Percentiles rank a stretch among this genome's conserved stretches.
phyloP scores from a whole-genome alignment of 345 rosid genomes.

The Erucastrum elatum region DNA sequence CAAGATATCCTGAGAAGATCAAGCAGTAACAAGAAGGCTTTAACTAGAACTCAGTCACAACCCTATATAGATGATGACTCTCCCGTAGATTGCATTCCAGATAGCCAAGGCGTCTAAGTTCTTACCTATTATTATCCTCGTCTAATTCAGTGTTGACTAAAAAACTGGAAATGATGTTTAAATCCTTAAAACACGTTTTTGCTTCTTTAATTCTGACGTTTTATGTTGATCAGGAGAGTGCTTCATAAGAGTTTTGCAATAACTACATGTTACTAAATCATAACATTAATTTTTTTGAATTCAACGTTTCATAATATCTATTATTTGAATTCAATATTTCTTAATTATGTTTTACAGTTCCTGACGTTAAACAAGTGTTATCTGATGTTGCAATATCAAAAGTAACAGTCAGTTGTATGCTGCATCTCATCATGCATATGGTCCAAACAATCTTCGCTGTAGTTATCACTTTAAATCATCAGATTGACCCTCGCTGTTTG shows the following conservation, averaged over 20 bases:
- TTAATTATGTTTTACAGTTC: slow-evolving; percentile 55
- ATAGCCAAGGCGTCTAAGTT: not conserved
- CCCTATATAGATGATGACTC: slow-evolving; percentile 18
- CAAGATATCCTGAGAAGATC: not conserved
- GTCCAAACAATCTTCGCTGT: slow-evolving; percentile 39
- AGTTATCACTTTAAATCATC: slow-evolving; percentile 26
- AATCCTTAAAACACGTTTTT: not conserved
- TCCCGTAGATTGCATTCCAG: not conserved
- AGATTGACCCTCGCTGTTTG: slow-evolving; percentile 1
- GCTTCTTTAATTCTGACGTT: not conserved
- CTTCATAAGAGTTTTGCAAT: not conserved
- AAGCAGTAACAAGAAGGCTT: slow-evolving; percentile 36
- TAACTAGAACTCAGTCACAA: slow-evolving; percentile 33
- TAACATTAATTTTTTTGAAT: not conserved
- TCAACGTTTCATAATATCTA: not conserved
- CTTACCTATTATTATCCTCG: not conserved
- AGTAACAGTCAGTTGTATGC: slow-evolving; percentile 90
- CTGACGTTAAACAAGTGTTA: slow-evolving; percentile 94
- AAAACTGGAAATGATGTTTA: not conserved
- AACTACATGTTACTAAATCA: not conserved
- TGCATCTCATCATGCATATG: slow-evolving; percentile 98
- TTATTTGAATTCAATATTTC: slow-evolving; percentile 4
- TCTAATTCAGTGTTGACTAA: not conserved
- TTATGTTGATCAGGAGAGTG: not conserved
- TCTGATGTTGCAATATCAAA: slow-evolving; percentile 70